Evolutionary conservation across 257 asterid genomes (phyloP), one percentile per base, ranked within the genome.

Genomic region (Anisodus tanguticus): DNA sequence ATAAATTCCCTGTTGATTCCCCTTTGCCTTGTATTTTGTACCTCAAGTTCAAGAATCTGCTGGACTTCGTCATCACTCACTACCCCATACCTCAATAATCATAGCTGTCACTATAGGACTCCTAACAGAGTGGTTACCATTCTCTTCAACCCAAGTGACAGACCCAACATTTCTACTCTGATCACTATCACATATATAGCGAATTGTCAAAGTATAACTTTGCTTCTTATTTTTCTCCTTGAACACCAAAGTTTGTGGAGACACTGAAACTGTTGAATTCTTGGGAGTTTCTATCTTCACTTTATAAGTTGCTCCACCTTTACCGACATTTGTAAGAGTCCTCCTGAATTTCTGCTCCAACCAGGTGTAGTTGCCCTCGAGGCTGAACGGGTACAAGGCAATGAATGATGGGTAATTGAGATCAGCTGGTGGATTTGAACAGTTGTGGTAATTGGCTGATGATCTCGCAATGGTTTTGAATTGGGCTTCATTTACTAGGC

Each of bases 81-180:
- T 19, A 62, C 69, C 69, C 39, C 69, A 22, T 39, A 62, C 12
- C 39, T 4, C 15, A 22, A 22, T 19, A 2, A 22, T 62, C 12
- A 6, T 31, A 22, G 70, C 4, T 9, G 86, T 66, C 17, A 89
- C 90, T 47, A 89, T 86, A 6, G 92, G 91, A 49, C 92, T 91
- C 31, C 92, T 88, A 13, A 91, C 91, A 0, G 49, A 59, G 70
- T 83, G 88, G 37, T 67, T 83, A 2, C 89, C 92, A 13, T 84
- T 86, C 74, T 85, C 86, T 51, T 88, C 89, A 51, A 83, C 62
- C 95, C 93, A 91, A 72, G 84, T 87, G 26, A 91, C 6, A 3
- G 90, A 88, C 8, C 93, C 95, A 77, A 78, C 80, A 3, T 82
- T 13, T 2, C n/a, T 83, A 37, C 62, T 55, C 64, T 59, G 85